These are phyloP conservation scores for Thalassiosira mediterranea DNA, from an alignment of 352 stramenopile genomes.

Conservation along the genomic window DNA sequence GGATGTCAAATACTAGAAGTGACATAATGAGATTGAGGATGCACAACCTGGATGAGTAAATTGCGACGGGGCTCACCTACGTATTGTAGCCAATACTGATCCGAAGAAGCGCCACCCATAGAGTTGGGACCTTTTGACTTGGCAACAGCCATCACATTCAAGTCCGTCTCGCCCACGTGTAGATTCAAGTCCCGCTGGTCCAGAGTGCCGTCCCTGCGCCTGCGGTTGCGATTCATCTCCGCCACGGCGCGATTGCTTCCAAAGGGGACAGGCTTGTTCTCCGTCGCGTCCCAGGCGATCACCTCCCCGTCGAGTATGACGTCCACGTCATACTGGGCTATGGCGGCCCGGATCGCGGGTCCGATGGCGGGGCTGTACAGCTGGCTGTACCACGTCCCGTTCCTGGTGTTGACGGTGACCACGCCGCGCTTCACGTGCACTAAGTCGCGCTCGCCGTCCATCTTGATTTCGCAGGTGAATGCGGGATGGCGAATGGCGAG, in stretches of 20 bases:
- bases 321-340: conserved; percentile 69
- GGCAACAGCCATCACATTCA: conserved; percentile 48
- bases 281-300: conserved; percentile 70
- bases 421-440: conserved; percentile 68
- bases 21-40: no score
- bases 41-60: no score
- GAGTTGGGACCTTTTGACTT: conserved; percentile 9
- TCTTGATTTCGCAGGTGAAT: conserved; percentile 80
- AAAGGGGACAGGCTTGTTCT: conserved; percentile 73
- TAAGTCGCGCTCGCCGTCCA: conserved; percentile 70
- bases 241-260: conserved; percentile 76
- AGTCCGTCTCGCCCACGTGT: conserved; percentile 51
- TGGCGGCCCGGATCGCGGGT: conserved; percentile 63
- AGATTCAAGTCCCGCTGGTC: conserved; percentile 75
- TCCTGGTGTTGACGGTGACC: conserved; percentile 76
- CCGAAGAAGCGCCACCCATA: conserved; percentile 19
- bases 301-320: conserved; percentile 84
- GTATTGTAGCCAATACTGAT: conserved; percentile 78
- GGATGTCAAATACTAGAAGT: conserved; percentile 77
- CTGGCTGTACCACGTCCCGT: conserved; percentile 72
- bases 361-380: conserved; percentile 78
- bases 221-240: conserved; percentile 59
- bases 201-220: conserved; percentile 48
- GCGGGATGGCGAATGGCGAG: conserved; percentile 72
- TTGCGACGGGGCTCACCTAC: no score